phyloP scores from a whole-genome alignment of 2,329 filamentous ascomycete genomes.

The Zymoseptoria pseudotritici region DNA sequence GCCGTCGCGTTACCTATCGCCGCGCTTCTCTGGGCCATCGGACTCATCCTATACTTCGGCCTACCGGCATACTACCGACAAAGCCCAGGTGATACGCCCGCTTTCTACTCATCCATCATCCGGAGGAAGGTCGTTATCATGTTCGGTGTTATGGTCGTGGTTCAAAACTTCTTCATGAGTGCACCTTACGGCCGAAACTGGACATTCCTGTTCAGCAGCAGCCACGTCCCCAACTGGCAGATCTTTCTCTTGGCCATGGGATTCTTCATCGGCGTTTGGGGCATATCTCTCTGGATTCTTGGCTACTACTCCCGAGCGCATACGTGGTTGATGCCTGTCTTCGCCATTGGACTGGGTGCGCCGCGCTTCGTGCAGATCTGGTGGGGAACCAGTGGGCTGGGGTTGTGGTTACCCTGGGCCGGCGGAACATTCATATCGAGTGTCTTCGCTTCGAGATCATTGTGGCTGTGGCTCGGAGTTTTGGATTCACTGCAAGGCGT shows the following conservation, averaged over 20 bases:
- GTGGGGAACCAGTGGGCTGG: constrained; percentile 55
- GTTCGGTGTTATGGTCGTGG: constrained; percentile 56
- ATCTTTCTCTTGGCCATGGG: constrained; percentile 48
- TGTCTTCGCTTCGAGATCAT: constrained; percentile 47
- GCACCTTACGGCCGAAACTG: constrained; percentile 60
- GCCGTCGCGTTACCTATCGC: constrained; percentile 52
- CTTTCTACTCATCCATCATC: constrained; percentile 54
- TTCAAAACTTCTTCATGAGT: constrained; percentile 60
- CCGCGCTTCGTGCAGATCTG: constrained; percentile 60
- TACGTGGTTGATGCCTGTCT: constrained; percentile 58
- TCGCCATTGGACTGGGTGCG: constrained; percentile 57
- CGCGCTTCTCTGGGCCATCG: constrained; percentile 47
- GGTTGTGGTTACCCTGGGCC: constrained; percentile 54
- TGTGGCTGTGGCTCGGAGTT: constrained; percentile 61
- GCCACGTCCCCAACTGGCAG: constrained; percentile 48
- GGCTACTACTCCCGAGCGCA: constrained; percentile 49
- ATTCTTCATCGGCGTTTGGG: constrained; percentile 50
- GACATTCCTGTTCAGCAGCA: constrained; percentile 52
- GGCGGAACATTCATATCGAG: constrained; percentile 42
- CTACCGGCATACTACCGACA: constrained; percentile 59
- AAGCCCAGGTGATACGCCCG: constrained; percentile 53
- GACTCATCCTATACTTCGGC: constrained; percentile 48
- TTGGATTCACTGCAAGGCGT: constrained; percentile 58
- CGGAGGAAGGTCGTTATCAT: constrained; percentile 57
- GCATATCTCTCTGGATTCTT: constrained; percentile 43